Conservation (phyloP, 345 rosid genomes). For the Rhizophora apiculata region DNA sequence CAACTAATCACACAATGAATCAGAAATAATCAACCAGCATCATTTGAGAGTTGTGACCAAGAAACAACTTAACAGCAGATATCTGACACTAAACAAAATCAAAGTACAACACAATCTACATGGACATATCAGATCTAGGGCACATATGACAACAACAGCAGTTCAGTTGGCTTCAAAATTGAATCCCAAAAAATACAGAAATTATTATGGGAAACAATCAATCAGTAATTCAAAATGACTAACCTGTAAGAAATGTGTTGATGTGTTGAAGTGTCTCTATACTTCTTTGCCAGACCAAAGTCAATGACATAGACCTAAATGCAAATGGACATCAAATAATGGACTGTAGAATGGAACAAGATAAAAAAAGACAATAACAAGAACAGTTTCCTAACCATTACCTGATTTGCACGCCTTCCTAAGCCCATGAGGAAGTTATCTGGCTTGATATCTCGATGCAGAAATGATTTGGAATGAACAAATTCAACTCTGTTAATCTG, state of each 20-base stretch:
- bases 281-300: conserved; percentile 92
- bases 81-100: not conserved
- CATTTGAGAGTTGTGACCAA: not conserved
- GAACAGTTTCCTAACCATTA: conserved; percentile 21
- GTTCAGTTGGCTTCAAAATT: too few species aligned
- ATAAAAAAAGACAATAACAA: conserved; percentile 1
- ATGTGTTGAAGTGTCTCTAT: conserved; percentile 69
- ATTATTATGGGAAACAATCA: not conserved
- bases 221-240: not conserved
- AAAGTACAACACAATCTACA: not conserved
- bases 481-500: conserved; percentile 86
- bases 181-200: too few species aligned
- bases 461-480: conserved; percentile 83
- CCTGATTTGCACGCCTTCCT: conserved; percentile 87
- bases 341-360: conserved; percentile 6
- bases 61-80: not conserved
- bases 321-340: conserved; percentile 9
- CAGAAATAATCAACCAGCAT: not conserved
- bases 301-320: conserved; percentile 76
- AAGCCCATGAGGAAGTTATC: conserved; percentile 95
- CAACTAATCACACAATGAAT: not conserved
- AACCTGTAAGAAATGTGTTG: conserved; percentile 93
- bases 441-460: conserved; percentile 88
- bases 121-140: not conserved
- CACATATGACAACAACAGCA: not conserved